These are phyloP conservation scores for Nicotiana knightiana DNA, from an alignment of 257 asterid genomes.

Conservation along the genomic window DNA sequence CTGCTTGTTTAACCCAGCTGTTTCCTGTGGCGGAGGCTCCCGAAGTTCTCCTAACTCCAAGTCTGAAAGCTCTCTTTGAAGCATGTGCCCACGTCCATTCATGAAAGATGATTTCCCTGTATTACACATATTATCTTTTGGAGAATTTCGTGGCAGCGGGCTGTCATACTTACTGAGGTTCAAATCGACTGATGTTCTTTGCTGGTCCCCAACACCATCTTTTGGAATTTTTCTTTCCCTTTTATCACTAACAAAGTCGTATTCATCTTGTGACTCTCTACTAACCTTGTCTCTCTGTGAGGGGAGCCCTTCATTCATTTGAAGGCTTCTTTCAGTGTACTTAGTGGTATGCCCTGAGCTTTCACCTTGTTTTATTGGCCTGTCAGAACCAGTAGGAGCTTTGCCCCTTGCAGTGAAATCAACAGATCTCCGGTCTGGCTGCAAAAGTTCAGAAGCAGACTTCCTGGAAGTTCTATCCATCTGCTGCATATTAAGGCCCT, in stretches of 20 bases:
- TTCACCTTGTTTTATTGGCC: slow-evolving; percentile 47
- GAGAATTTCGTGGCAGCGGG: slow-evolving; percentile 32
- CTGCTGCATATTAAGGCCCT: slow-evolving; percentile 27
- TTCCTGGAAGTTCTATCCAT: slow-evolving; percentile 29
- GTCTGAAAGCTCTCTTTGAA: slow-evolving; percentile 74
- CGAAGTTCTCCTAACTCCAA: slow-evolving; percentile 94
- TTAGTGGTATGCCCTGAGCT: slow-evolving; percentile 37
- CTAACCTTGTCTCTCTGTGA: slow-evolving; percentile 33
- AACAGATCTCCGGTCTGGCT: slow-evolving; percentile 36
- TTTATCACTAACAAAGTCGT: slow-evolving; percentile 30
- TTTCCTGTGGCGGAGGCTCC: slow-evolving; percentile 58
- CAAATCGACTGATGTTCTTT: slow-evolving; percentile 29
- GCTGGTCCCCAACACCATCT: slow-evolving; percentile 46
- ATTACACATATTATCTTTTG: slow-evolving; percentile 41
- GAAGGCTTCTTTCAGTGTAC: slow-evolving; percentile 44
- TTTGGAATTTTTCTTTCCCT: slow-evolving; percentile 27
- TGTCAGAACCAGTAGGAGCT: slow-evolving; percentile 38
- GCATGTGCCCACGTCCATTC: slow-evolving; percentile 51
- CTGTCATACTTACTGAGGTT: slow-evolving; percentile 38
- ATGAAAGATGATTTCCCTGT: slow-evolving; percentile 33
- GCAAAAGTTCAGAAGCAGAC: slow-evolving; percentile 44
- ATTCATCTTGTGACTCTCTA: slow-evolving; percentile 35
- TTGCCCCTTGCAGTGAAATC: slow-evolving; percentile 39
- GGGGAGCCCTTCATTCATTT: slow-evolving; percentile 35
- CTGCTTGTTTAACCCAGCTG: slow-evolving; percentile 39